A percentile compares a stretch with the other conserved stretches of the same genome.
Evolutionary conservation across 495 filamentous ascomycete genomes (phyloP).

Genomic region (Penicillium steckii): DNA sequence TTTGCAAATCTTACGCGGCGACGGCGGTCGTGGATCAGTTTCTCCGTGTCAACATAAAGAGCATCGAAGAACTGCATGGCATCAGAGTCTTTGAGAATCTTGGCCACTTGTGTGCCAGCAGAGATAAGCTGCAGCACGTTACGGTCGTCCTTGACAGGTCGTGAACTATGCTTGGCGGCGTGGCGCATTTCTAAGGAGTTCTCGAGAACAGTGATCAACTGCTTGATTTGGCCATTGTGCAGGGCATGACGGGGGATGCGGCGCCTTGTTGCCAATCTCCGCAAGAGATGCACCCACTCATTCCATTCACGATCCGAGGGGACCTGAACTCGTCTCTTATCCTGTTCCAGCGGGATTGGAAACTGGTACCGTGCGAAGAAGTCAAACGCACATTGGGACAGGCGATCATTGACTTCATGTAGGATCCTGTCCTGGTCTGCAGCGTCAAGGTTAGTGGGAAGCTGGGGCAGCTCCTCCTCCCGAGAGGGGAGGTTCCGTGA

Average conservation of each 20-base stretch:
- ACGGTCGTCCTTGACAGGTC: conserved; percentile 84
- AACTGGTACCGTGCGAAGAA: conserved; percentile 90
- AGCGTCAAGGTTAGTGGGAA: conserved; percentile 77
- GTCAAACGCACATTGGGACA: conserved; percentile 83
- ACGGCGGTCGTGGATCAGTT: conserved; percentile 65
- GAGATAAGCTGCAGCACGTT: conserved; percentile 85
- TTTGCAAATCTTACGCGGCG: conserved; percentile 47
- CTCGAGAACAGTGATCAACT: conserved; percentile 78
- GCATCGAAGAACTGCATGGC: conserved; percentile 79
- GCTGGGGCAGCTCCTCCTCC: conserved; percentile 74
- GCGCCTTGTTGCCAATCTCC: conserved; percentile 79
- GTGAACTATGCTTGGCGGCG: conserved; percentile 76
- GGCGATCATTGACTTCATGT: conserved; percentile 73
- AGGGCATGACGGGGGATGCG: conserved; percentile 79
- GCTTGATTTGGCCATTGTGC: conserved; percentile 88
- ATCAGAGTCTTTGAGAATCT: conserved; percentile 76
- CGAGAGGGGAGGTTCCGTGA: conserved; percentile 66
- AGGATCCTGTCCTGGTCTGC: conserved; percentile 83
- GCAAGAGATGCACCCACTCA: conserved; percentile 87
- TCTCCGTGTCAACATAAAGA: conserved; percentile 70
- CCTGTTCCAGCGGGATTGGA: conserved; percentile 74
- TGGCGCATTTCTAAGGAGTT: conserved; percentile 86
- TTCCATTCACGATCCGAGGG: conserved; percentile 87
- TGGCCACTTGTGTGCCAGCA: conserved; percentile 82
- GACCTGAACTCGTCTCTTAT: conserved; percentile 75